Percentiles rank a stretch among this genome's conserved stretches.
These are phyloP conservation scores for Xylaria digitata DNA, from an alignment of 2,329 filamentous ascomycete genomes.

Conservation along the genomic window DNA sequence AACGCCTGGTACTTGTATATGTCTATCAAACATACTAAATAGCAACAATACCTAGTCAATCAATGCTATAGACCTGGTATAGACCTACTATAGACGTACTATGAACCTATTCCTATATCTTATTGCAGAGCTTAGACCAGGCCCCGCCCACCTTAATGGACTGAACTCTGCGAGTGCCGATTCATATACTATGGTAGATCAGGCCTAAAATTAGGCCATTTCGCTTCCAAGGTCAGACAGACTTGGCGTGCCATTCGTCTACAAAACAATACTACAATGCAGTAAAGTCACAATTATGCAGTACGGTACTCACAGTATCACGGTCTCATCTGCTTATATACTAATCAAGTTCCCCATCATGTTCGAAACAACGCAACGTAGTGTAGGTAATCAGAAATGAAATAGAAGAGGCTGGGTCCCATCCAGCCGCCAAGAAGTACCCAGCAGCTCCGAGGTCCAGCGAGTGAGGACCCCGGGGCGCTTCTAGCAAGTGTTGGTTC, in stretches of 20 bases:
- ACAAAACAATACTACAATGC: conserved; percentile 20
- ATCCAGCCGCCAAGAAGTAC: conserved; percentile 20
- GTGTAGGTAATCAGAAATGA: conserved; percentile 4
- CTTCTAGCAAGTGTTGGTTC: conserved; percentile 4
- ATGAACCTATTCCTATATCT: not conserved
- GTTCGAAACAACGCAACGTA: conserved; percentile 1
- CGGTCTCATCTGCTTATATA: conserved; percentile 26
- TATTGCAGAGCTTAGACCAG: not conserved
- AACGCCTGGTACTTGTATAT: not conserved
- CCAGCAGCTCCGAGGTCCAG: conserved; percentile 1
- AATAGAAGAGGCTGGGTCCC: conserved; percentile 28
- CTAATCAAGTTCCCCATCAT: not conserved
- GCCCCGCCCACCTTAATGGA: not conserved
- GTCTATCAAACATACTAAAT: conserved; percentile 1
- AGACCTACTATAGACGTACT: not conserved
- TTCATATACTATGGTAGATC: conserved; percentile 24
- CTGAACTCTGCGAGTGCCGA: conserved; percentile 25
- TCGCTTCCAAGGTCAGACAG: conserved; percentile 29
- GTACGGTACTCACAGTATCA: conserved; percentile 16
- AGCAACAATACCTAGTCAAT: not conserved
- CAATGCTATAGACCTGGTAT: conserved; percentile 4
- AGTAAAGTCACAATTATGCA: conserved; percentile 11
- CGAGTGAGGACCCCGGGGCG: conserved; percentile 10
- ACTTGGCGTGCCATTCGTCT: conserved; percentile 22
- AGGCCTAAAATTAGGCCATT: conserved; percentile 37